Evolutionary conservation across 2,329 filamentous ascomycete species (phyloP).

Genomic region (Sclerotinia spermophila): DNA sequence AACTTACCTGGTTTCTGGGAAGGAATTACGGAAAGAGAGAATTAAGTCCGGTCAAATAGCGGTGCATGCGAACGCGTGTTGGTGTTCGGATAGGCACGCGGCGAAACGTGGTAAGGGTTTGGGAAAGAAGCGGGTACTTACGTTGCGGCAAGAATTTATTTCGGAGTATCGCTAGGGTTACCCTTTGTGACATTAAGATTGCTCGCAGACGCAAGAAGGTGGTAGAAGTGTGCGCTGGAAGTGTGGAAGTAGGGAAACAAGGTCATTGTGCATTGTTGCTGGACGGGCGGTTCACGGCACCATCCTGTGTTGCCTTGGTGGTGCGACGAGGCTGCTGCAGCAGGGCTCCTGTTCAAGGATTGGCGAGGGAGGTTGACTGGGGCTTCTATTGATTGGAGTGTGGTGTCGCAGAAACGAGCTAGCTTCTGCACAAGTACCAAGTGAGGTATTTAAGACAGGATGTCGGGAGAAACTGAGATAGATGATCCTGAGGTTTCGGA

Average conservation of each 20-base stretch:
- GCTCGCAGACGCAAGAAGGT: slow-evolving; percentile 21
- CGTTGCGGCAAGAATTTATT: slow-evolving; percentile 24
- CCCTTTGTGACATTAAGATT: slow-evolving; percentile 23
- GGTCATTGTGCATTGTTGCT: slow-evolving; percentile 32
- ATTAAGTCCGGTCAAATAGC: slow-evolving; percentile 15
- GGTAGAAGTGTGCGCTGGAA: slow-evolving; percentile 27
- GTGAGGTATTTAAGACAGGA: slow-evolving; percentile 36
- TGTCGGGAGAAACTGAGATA: slow-evolving; percentile 38
- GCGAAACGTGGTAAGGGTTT: slow-evolving; percentile 35
- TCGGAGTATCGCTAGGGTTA: slow-evolving; percentile 16
- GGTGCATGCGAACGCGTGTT: slow-evolving; percentile 36
- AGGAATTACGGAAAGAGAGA: slow-evolving; percentile 11
- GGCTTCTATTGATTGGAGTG: slow-evolving; percentile 32
- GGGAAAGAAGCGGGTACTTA: slow-evolving; percentile 29
- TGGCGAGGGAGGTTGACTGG: slow-evolving; percentile 29
- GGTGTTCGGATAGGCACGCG: slow-evolving; percentile 35
- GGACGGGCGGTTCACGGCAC: slow-evolving; percentile 30
- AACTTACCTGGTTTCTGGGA: slow-evolving; percentile 18
- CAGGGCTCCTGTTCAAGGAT: slow-evolving; percentile 29
- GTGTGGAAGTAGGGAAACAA: slow-evolving; percentile 26
- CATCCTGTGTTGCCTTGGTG: slow-evolving; percentile 28
- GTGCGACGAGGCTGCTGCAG: slow-evolving; percentile 33
- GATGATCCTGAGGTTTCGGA: slow-evolving; percentile 38
- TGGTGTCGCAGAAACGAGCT: slow-evolving; percentile 34
- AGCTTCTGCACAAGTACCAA: slow-evolving; percentile 26